These are phyloP conservation scores for Phytophthora macrochlamydospora DNA, from an alignment of 352 stramenopile genomes.

Conservation along the genomic window DNA sequence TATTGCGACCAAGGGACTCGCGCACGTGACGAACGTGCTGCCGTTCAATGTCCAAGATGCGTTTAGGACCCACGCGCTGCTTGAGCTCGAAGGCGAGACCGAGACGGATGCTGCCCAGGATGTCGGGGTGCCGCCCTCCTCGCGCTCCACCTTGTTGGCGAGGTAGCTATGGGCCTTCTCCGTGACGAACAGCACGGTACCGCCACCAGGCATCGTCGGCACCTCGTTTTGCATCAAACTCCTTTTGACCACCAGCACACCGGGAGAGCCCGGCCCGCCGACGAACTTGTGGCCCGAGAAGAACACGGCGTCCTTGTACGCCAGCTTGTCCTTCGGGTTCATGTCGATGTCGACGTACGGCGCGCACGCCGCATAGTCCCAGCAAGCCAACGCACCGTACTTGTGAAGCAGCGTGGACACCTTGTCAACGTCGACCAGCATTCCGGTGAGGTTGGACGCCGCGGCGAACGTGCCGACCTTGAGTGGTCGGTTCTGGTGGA, in stretches of 20 bases:
- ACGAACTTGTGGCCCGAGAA: constrained; percentile 97
- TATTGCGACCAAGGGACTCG: constrained; percentile 47
- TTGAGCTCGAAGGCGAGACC: constrained; percentile 94
- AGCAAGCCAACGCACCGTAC: constrained; percentile 92
- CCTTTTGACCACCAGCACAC: constrained; percentile 97
- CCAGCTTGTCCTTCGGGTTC: constrained; percentile 82
- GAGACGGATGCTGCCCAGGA: constrained; percentile 92
- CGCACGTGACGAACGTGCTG: constrained; percentile 43
- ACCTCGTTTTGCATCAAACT: constrained; percentile 60
- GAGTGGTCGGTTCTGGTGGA: constrained; percentile 56
- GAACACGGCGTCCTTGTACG: constrained; percentile 95
- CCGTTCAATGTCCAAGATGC: constrained; percentile 63
- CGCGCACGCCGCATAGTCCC: constrained; percentile 95
- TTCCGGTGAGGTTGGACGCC: constrained; percentile 95
- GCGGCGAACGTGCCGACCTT: constrained; percentile 93
- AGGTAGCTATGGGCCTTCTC: constrained; percentile 65
- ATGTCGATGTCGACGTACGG: constrained; percentile 96
- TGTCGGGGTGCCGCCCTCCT: constrained; percentile 97
- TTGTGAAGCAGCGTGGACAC: constrained; percentile 92
- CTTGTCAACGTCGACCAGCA: constrained; percentile 89
- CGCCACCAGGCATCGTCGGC: constrained; percentile 55
- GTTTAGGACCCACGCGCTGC: constrained; percentile 48
- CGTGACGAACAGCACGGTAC: constrained; percentile 63
- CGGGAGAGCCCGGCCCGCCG: constrained; percentile 91
- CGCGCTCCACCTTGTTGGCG: constrained; percentile 81